Evolutionary conservation across 2,329 filamentous ascomycete species (phyloP).

Genomic region (Diaporthe vaccinii): DNA sequence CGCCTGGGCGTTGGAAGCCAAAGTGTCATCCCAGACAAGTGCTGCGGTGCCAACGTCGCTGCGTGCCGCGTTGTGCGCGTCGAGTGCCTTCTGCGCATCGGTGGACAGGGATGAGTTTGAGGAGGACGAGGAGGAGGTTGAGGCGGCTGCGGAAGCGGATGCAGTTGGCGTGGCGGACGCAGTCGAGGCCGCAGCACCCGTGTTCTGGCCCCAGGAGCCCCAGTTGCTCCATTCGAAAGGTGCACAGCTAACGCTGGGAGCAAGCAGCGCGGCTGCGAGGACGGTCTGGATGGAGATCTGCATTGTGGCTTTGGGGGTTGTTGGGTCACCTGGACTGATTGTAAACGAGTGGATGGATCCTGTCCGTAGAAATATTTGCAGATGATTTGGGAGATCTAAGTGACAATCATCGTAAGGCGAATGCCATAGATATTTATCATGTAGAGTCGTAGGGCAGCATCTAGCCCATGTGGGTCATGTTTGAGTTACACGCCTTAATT

Average conservation of each 20-base stretch:
- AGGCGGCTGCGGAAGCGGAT: background rate
- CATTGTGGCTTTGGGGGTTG: background rate
- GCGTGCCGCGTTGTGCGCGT: conserved; percentile 11
- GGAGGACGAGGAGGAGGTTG: background rate
- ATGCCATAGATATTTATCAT: background rate
- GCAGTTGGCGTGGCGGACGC: background rate
- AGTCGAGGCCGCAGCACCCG: background rate
- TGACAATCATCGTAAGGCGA: background rate
- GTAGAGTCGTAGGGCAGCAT: background rate
- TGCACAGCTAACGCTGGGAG: conserved; percentile 7
- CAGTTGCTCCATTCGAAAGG: conserved; percentile 19
- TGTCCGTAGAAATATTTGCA: background rate
- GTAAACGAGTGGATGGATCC: conserved; percentile 13
- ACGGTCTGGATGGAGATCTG: conserved; percentile 21
- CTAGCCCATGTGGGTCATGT: conserved; percentile 2
- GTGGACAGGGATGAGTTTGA: conserved; percentile 10
- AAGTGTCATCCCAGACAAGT: conserved; percentile 12
- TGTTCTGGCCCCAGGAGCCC: conserved; percentile 16
- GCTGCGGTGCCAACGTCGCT: conserved; percentile 19
- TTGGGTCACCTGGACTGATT: conserved; percentile 1
- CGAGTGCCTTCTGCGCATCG: conserved; percentile 18
- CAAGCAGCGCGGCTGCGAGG: conserved; percentile 19
- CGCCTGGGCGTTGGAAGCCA: conserved; percentile 15
- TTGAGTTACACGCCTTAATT: conserved; percentile 18
- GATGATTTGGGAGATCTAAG: background rate